Conservation (phyloP, 2,329 filamentous ascomycete species). For the Penicillium palitans region DNA sequence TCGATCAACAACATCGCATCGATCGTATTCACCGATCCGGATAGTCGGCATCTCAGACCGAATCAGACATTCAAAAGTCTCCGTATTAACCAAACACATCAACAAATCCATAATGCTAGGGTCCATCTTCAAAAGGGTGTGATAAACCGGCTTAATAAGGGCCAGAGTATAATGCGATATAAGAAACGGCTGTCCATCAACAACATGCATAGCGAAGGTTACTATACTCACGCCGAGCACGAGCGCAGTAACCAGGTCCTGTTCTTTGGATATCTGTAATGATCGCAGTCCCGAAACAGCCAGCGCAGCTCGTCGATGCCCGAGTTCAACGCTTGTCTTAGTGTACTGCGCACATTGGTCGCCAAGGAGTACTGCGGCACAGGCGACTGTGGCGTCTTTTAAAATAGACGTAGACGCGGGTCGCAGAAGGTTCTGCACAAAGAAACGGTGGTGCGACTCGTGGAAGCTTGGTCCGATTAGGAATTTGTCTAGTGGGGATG, state of each 20-base stretch:
- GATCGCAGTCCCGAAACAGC: slow-evolving; percentile 19
- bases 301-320: slow-evolving; percentile 15
- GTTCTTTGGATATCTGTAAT: slow-evolving; percentile 6
- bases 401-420: slow-evolving; percentile 7
- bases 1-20: slow-evolving; percentile 11
- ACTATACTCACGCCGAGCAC: slow-evolving; percentile 17
- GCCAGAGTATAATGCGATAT: slow-evolving; percentile 18
- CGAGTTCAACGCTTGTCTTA: slow-evolving; percentile 9
- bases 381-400: slow-evolving; percentile 18
- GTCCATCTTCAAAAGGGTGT: slow-evolving; percentile 1
- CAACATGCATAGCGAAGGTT: slow-evolving; percentile 23
- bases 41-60: slow-evolving; percentile 13
- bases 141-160: slow-evolving; percentile 13
- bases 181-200: slow-evolving; percentile 15
- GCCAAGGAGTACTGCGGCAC: slow-evolving; percentile 17
- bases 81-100: slow-evolving; percentile 20
- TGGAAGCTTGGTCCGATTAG: slow-evolving; percentile 17
- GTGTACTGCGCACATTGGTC: slow-evolving; percentile 11
- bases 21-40: slow-evolving; percentile 5
- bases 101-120: slow-evolving; percentile 13
- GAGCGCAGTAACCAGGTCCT: slow-evolving; percentile 14
- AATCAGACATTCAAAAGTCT: slow-evolving; percentile 21
- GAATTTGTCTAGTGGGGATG: slow-evolving; percentile 20
- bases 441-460: slow-evolving; percentile 14
- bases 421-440: slow-evolving; percentile 13